phyloP scores from a whole-genome alignment of 78 protist species.

The Dictyostelium firmibasis region DNA sequence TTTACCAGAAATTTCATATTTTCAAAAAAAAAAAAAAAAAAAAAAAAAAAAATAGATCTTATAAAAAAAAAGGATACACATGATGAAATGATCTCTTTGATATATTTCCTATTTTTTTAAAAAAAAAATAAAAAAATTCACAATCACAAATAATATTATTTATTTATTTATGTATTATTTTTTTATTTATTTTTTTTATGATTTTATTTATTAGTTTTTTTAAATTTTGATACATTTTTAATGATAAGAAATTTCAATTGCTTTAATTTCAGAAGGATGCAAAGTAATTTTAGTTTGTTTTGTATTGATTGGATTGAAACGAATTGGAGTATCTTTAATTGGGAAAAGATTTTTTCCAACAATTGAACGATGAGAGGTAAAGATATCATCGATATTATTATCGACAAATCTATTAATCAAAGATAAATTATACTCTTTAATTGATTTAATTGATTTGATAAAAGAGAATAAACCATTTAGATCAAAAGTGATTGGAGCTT shows the following conservation, averaged over 20 bases:
- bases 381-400: neutral
- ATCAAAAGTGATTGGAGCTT: neutral
- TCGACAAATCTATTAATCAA: neutral
- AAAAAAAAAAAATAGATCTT: too few species aligned
- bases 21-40: too few species aligned
- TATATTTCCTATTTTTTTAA: too few species aligned
- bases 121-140: too few species aligned
- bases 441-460: neutral
- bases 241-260: neutral
- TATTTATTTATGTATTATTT: too few species aligned
- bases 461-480: neutral
- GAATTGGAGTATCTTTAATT: neutral
- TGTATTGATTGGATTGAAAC: neutral
- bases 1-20: too few species aligned
- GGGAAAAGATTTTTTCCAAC: neutral
- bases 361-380: neutral
- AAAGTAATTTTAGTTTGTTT: neutral
- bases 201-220: neutral
- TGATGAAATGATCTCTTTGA: too few species aligned
- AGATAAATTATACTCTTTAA: slow-evolving; percentile 1
- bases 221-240: neutral
- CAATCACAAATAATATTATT: neutral
- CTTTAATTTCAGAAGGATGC: neutral
- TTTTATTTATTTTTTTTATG: neutral
- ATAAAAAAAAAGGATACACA: too few species aligned